Percentiles rank a stretch among this genome's conserved stretches.
phyloP scores from a whole-genome alignment of 495 filamentous ascomycete species.

The Cryomyces antarcticus region DNA sequence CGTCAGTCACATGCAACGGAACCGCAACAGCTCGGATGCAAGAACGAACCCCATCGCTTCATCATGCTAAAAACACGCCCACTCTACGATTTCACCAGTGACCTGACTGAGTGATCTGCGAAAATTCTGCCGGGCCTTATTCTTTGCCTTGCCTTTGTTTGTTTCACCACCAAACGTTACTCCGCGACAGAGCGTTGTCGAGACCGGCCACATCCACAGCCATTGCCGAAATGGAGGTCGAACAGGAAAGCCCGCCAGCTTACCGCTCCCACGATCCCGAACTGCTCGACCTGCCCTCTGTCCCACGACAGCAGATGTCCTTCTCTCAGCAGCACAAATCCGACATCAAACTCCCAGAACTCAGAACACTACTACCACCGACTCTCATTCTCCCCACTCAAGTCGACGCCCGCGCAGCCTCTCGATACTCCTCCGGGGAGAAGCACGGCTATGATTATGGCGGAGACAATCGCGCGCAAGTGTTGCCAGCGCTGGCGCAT shows the following conservation, averaged over 20 bases:
- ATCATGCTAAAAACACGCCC: too few relatives aligned
- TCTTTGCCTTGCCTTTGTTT: too few relatives aligned
- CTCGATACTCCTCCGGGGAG: not conserved
- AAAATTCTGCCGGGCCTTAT: not conserved
- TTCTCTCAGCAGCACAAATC: not conserved
- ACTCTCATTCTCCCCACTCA: constrained; percentile 1
- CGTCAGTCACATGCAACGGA: too few relatives aligned
- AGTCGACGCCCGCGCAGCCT: not conserved
- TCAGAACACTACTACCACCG: constrained; percentile 12
- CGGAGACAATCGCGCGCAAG: not conserved
- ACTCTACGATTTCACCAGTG: too few relatives aligned
- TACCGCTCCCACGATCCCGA: constrained; percentile 16
- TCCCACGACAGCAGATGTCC: constrained; percentile 8
- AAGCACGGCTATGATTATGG: too few relatives aligned
- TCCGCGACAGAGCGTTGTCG: too few relatives aligned
- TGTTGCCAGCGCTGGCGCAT: not conserved
- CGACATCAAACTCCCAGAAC: constrained; percentile 9
- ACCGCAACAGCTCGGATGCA: too few relatives aligned
- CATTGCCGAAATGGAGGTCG: constrained; percentile 6
- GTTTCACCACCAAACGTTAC: too few relatives aligned
- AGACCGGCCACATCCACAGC: too few relatives aligned
- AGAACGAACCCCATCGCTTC: too few relatives aligned
- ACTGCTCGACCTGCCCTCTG: constrained; percentile 11
- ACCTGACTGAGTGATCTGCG: too few relatives aligned
- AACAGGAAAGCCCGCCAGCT: constrained; percentile 14